Evolutionary conservation across 2,329 filamentous ascomycete species (phyloP), one percentile per base, ranked within the genome.

Genomic region (Corynespora cassiicola): DNA sequence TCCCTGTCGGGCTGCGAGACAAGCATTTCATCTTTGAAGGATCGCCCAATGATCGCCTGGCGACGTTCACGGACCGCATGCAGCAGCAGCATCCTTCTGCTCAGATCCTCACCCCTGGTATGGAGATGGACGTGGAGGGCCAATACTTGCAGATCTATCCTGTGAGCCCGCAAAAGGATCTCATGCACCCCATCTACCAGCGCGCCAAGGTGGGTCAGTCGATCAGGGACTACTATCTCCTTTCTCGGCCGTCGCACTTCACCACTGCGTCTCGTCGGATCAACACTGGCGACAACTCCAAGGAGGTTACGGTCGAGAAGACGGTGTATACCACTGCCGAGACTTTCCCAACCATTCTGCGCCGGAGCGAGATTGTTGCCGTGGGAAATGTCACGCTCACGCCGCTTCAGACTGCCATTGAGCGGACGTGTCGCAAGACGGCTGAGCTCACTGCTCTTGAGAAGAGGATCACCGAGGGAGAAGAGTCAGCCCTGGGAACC

Each of bases 1-100:
- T 96, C 68, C 88, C 91, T 1, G 61, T 82, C 2, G 86, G 79
- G 31, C 68, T 97, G 15, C 81, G 90, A 34, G 90, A 96, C 67
- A 96, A 96, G 71, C 86, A 92, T 42, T 97, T 90, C 66, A 86
- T 97, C 38, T 95, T 95, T 56, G 90, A 97, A 68, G 90, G 88
- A 0, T 81, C 84, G 2, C 78, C 86, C 1, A 83, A 77, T 6
- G 92, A 97, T 68, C 82, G 87, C 15, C 83, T 89, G 25, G 82
- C 84, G 1, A 85, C 84, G 4, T 97, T 97, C 56, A 89, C 88
- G 2, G 91, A 96, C 63, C 86, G 89, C 32, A 89, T 97, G 81
- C 91, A 95, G 62, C 87, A 91, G 65, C 86, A 95, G 57, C 90
- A 95, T 61, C 92, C 91, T 3, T 76, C 86, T 2, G 91, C 92